Base-by-base conservation (phyloP, 768 basidiomycete species). In the Mycena galopus region DNA sequence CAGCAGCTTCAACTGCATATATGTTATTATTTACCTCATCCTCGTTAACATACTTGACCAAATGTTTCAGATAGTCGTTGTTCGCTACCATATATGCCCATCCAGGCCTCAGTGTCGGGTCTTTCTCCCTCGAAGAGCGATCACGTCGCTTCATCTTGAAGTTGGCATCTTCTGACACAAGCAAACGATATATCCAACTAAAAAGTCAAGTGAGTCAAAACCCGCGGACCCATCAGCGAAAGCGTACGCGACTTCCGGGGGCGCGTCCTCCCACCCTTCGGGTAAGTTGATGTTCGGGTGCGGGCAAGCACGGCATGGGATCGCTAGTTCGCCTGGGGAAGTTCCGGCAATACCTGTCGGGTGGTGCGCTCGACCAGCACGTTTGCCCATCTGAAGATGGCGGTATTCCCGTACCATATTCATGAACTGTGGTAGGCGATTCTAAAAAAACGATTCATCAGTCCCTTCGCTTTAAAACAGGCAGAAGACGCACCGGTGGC, bases 101-200 rank as follows among this genome's bases (percentile, higher is more conserved):
- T n/a, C n/a, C n/a, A n/a, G n/a, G n/a, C n/a, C n/a, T n/a, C n/a
- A n/a, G n/a, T n/a, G n/a, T n/a, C n/a, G n/a, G n/a, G n/a, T n/a
- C n/a, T n/a, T n/a, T n/a, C n/a, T n/a, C n/a, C n/a, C n/a, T n/a
- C n/a, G 44, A 70, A 4, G 76, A 77, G 1, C 64, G 55, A 21
- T n/a, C 56, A 3, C 58, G 60, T 8, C 67, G 30, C 32, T 70
- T 73, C 27, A 77, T 56, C 9, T 72, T 65, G 55, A 78, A 79
- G 30, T 78, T 78, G 0, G 72, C 64, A 27, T 78, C 73, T 2
- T 73, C 35, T 2, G 66, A 72, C 4, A 79, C 7, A 4, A 76
- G 61, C 1, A 64, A 12, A 3, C 39, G 29, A 64, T 71, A 75
- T 3, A 78, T 50, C 74, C 69, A 67, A 17, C 17, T 17, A 23